Evolutionary conservation across 352 stramenopile genomes (phyloP), one percentile per base, ranked within the genome.

Genomic region (Blastocystis sp.): DNA sequence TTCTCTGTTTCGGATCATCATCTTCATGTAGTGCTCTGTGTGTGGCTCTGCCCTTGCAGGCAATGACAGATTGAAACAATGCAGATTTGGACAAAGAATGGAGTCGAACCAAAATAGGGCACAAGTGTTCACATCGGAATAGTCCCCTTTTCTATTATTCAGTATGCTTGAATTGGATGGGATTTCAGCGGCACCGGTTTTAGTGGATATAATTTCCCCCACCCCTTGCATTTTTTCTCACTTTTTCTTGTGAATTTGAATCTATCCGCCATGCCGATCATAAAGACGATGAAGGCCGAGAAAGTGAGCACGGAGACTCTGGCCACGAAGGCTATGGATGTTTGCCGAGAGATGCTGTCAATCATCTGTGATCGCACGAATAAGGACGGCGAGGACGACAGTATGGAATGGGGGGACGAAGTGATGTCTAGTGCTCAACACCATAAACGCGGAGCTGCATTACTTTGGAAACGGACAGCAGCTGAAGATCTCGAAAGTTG

Each of bases 301-400:
- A 81, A 81, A 38, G 71, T 81, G 21, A 66, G 71, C 21, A 81
- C 71, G 40, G 71, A 81, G 17, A 65, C 28, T n/a, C 71, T 81
- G 43, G 71, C 71, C 7, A 21, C 64, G 71, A 81, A 65, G 48
- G 71, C 71, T 45, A 64, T 81, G 40, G 71, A 81, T n/a, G 71
- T 81, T 4, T 81, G 71, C 48, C 21, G 71, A 4, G 71, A 81
- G n/a, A 81, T 81, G 71, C 53, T 81, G 43, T 34, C 21, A 43
- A 81, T 81, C 23, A 81, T 81, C 43, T 81, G 71, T 41, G 71
- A 81, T 28, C 71, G 71, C 17, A 81, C 71, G n/a, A 81, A 60
- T 53, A 53, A 59, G 23, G 71, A 81, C 28, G 71, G 71, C 38
- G 71, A 81, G 11, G 71, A 81, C 59, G 71, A 81, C 23, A 38